These are phyloP conservation scores for Mytilinidion resinicola DNA, from an alignment of 495 filamentous ascomycete species.

Conservation along the genomic window DNA sequence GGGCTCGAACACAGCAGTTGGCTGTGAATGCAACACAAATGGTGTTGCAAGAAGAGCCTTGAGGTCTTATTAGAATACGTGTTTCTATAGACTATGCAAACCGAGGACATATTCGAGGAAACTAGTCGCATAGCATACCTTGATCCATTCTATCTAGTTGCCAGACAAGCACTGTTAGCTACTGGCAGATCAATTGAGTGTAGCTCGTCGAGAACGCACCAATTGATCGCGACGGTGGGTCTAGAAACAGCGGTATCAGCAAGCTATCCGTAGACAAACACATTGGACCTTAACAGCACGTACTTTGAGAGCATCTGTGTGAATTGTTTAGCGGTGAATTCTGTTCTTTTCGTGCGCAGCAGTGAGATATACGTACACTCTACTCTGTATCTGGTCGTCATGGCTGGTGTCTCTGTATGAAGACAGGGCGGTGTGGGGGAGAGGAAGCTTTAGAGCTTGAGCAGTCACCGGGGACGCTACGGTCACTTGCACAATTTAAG, in stretches of 20 bases:
- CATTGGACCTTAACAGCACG: slow-evolving; percentile 4
- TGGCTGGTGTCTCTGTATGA: slow-evolving; percentile 30
- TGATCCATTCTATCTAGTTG: slow-evolving; percentile 61
- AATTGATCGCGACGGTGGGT: slow-evolving; percentile 83
- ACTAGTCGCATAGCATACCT: slow-evolving; percentile 37
- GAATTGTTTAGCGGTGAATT: not conserved
- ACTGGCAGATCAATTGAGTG: no score
- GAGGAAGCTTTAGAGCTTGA: not conserved
- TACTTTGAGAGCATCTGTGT: slow-evolving; percentile 73
- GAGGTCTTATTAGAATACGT: slow-evolving; percentile 17
- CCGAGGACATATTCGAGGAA: no score
- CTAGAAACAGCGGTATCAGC: slow-evolving; percentile 34
- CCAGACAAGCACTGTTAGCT: no score
- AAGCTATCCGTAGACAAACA: not conserved
- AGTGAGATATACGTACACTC: slow-evolving; percentile 58
- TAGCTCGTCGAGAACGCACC: slow-evolving; percentile 41
- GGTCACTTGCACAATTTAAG: not conserved
- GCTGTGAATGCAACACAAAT: slow-evolving; percentile 94
- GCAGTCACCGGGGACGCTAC: not conserved
- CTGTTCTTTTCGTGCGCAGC: slow-evolving; percentile 7
- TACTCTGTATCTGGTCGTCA: slow-evolving; percentile 88
- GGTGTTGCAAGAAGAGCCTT: slow-evolving; percentile 88
- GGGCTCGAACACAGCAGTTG: slow-evolving; percentile 69
- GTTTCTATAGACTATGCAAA: not conserved
- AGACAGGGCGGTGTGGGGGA: not conserved